Percentiles rank a stretch among this genome's conserved stretches.
These are phyloP conservation scores for Dryadomyces quercus-mongolicae DNA, from an alignment of 2,329 filamentous ascomycete genomes.

Conservation along the genomic window DNA sequence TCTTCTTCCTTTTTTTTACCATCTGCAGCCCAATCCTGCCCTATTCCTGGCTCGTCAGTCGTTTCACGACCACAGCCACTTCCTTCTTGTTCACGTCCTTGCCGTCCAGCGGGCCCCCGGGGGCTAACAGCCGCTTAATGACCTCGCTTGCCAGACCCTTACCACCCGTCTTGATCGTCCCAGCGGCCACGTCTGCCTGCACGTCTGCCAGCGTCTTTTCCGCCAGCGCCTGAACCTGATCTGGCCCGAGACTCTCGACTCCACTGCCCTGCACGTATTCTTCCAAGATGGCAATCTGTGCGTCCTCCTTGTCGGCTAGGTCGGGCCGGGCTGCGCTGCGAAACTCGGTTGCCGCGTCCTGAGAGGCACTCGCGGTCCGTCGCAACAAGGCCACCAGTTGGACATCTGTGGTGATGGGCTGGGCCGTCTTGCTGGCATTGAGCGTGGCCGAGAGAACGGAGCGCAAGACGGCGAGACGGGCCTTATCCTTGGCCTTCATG, in stretches of 20 bases:
- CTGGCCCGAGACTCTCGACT: constrained; percentile 44
- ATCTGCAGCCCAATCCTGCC: neutral
- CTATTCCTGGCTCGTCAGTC: neutral
- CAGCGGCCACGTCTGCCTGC: constrained; percentile 29
- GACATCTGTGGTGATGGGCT: constrained; percentile 58
- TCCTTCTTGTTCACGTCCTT: constrained; percentile 52
- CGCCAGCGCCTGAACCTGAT: constrained; percentile 45
- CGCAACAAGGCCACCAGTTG: constrained; percentile 57
- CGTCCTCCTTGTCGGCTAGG: constrained; percentile 57
- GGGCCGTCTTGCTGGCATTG: constrained; percentile 62
- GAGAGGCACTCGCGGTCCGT: constrained; percentile 45
- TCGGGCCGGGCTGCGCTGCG: constrained; percentile 51
- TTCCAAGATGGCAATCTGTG: constrained; percentile 51
- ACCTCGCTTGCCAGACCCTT: constrained; percentile 45
- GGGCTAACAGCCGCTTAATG: constrained; percentile 47
- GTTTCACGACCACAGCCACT: constrained; percentile 48
- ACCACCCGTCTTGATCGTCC: constrained; percentile 29
- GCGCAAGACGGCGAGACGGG: constrained; percentile 57
- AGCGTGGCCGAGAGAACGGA: constrained; percentile 55
- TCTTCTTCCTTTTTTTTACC: neutral
- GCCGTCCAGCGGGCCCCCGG: constrained; percentile 42
- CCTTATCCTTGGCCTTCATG: constrained; percentile 52
- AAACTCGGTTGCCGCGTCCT: constrained; percentile 53
- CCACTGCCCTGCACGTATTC: constrained; percentile 50
- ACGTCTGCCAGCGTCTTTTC: constrained; percentile 37